A percentile compares a stretch with the other conserved stretches of the same genome.
Evolutionary conservation across 164 flowering plant genomes (phyloP).

Genomic region (Echeveria elegans): DNA sequence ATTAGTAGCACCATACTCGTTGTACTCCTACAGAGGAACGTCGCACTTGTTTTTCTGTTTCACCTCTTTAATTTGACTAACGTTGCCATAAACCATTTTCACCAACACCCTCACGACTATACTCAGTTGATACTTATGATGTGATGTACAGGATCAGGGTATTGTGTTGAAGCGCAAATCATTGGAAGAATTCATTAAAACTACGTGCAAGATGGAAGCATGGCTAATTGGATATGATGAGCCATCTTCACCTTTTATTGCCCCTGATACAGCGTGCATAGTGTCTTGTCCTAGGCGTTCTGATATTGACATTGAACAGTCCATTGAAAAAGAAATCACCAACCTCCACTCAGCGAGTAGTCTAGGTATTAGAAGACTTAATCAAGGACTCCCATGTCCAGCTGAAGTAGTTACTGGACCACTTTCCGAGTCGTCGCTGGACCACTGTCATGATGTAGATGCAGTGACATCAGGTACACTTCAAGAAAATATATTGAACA

Average conservation of each 20-base stretch:
- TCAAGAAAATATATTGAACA: background rate
- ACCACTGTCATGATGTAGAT: background rate
- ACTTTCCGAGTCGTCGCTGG: background rate
- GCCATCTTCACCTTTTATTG: conserved; percentile 20
- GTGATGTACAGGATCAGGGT: conserved; percentile 48
- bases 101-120: too few species aligned
- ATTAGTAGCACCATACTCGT: too few species aligned
- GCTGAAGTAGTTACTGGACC: background rate
- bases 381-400: background rate
- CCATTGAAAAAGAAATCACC: background rate
- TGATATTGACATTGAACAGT: background rate
- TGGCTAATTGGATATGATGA: conserved; percentile 76
- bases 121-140: background rate
- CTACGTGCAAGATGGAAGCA: conserved; percentile 41
- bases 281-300: conserved; percentile 16
- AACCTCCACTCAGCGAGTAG: background rate
- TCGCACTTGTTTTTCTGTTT: too few species aligned
- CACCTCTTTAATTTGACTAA: background rate
- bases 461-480: conserved; percentile 20
- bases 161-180: conserved; percentile 30
- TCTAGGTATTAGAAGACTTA: background rate
- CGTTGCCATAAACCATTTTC: background rate
- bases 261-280: conserved; percentile 14
- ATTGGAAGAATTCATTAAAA: conserved; percentile 44
- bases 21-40: too few species aligned